Conservation (phyloP, 2,329 filamentous ascomycete species). For the Cladophialophora yegresii region DNA sequence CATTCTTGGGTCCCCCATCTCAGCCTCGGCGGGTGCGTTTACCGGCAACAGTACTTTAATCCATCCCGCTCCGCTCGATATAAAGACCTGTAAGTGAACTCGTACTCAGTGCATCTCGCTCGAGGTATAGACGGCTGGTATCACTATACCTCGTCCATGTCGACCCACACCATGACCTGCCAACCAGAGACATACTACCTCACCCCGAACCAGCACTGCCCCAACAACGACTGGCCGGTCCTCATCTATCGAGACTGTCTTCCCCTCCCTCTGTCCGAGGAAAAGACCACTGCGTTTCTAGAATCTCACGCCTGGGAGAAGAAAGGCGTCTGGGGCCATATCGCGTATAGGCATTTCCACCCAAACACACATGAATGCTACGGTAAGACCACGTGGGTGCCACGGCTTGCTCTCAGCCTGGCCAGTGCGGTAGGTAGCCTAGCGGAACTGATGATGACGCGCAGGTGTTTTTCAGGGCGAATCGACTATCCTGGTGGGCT, state of each 20-base stretch:
- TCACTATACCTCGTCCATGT: neutral
- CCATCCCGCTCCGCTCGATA: neutral
- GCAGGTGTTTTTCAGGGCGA: constrained; percentile 25
- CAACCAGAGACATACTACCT: constrained; percentile 36
- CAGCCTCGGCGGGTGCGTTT: neutral
- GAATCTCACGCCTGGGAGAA: constrained; percentile 42
- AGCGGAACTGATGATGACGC: neutral
- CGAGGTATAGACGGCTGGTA: neutral
- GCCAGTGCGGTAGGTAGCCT: too few species aligned
- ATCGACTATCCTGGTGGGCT: constrained; percentile 37
- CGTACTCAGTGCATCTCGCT: neutral
- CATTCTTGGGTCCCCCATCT: neutral
- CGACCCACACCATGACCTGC: constrained; percentile 12
- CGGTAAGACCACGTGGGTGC: constrained; percentile 31
- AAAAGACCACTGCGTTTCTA: constrained; percentile 37
- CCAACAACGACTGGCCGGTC: constrained; percentile 43
- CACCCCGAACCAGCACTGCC: constrained; percentile 38
- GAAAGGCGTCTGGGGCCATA: constrained; percentile 39
- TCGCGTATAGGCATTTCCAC: constrained; percentile 40
- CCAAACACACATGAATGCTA: constrained; percentile 46
- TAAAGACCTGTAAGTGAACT: too few species aligned
- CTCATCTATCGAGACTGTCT: constrained; percentile 43
- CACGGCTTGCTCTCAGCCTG: too few species aligned
- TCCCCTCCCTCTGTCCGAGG: constrained; percentile 37
- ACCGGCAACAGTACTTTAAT: neutral